These are phyloP conservation scores for Brassica cretica DNA, from an alignment of 345 rosid species.

Conservation along the genomic window DNA sequence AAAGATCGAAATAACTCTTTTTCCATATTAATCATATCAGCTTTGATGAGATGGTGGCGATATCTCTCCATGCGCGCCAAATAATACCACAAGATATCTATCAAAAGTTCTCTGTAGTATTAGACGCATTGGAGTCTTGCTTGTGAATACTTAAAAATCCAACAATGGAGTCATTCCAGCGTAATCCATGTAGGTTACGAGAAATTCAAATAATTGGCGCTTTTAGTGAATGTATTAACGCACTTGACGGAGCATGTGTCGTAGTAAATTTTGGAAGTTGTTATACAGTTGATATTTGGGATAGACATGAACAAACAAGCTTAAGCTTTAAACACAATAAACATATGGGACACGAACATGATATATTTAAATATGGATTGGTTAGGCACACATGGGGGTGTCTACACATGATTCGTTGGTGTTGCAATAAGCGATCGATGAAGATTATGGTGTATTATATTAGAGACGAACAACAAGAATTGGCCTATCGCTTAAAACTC, in stretches of 20 bases:
- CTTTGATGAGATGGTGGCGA: no score
- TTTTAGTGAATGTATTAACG: neutral
- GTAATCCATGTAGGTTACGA: neutral
- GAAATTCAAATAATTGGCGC: neutral
- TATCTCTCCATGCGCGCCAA: no score
- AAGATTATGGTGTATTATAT: neutral
- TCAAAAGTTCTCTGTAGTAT: neutral
- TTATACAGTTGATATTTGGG: neutral
- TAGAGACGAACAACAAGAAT: conserved; percentile 10
- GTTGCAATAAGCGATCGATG: neutral
- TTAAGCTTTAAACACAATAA: neutral
- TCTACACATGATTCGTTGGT: neutral
- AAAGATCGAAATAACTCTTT: no score
- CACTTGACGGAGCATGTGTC: neutral
- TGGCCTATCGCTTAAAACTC: neutral
- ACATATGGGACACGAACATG: neutral
- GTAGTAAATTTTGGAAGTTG: neutral
- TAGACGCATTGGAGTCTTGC: neutral
- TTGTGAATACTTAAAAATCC: neutral
- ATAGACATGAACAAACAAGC: neutral
- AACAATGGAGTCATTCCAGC: neutral
- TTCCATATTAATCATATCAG: no score
- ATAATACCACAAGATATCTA: no score
- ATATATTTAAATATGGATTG: neutral
- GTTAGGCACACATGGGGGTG: neutral